Evolutionary conservation across 192 early-diverging fungal genomes (phyloP), one percentile per base, ranked within the genome.

Genomic region (Gonapodya prolifera): DNA sequence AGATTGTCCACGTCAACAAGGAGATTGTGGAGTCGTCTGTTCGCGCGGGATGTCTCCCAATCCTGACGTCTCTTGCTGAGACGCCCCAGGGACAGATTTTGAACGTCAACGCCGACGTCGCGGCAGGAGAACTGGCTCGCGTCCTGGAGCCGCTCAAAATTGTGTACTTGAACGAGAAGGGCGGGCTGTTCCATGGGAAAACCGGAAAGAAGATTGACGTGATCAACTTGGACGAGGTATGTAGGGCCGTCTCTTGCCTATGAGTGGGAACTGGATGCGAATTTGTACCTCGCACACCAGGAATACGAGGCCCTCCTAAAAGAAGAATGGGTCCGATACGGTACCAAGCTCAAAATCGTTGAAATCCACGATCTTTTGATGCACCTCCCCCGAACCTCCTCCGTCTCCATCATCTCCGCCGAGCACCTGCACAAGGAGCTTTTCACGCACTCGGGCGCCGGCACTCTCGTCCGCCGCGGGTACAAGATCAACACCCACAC

Each of bases 401-500:
- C 98, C 1, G 98, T 99, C 29, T 96, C 98, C 71, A 99, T 98
- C 80, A 99, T 98, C 80, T 98, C 98, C 69, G 95, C 96, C 70
- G 95, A 96, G 79, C 94, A 99, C 78, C 85, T 99, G 35, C 98
- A 98, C 86, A 99, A 99, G 87, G 98, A 99, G 84, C 86, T 99
- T 70, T 99, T 99, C 78, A 99, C 98, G 34, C 94, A 98, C 83
- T 90, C 88, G 77, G 96, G 98, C n/a, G 93, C 98, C 1, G 96
- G 96, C 32, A 99, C 98, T 1, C 86, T 99, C 71, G 95, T 99
- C 69, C 94, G 96, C 75, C 94, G 98, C 35, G 98, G 96, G 33
- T 91, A 98, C 89, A 89, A 92, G 76, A 84, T 99, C 34, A 81
- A 87, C 77, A 85, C 83, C 29, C 81, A 94, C 75, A 85, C 87